A percentile compares a stretch with the other conserved stretches of the same genome.
Conservation (phyloP, 768 basidiomycete genomes). For the Leccinum obscurum region DNA sequence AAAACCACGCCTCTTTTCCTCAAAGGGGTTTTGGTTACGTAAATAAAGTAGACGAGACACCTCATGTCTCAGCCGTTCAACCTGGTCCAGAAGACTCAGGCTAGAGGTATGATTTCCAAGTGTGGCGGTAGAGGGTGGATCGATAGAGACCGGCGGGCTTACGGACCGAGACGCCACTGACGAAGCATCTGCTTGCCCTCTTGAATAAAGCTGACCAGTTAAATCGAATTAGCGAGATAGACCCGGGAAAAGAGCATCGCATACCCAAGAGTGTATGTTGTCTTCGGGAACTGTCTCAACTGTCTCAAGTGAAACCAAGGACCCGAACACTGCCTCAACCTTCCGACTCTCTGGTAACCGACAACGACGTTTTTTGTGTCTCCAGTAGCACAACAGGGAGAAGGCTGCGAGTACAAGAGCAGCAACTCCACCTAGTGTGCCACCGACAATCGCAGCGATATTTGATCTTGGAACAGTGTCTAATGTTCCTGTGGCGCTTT, state of each 20-base stretch:
- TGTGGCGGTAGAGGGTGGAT: neutral
- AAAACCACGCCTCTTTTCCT: neutral
- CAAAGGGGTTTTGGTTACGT: neutral
- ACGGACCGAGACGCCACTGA: neutral
- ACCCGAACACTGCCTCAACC: neutral
- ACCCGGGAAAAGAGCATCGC: neutral
- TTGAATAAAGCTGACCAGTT: neutral
- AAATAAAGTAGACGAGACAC: neutral
- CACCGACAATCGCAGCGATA: constrained; percentile 11
- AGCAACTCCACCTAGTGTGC: constrained; percentile 4
- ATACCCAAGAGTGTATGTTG: neutral
- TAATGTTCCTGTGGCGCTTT: neutral
- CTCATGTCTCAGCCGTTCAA: neutral
- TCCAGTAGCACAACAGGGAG: constrained; percentile 7
- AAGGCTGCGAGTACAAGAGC: neutral
- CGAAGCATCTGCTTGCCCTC: neutral
- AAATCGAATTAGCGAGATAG: neutral
- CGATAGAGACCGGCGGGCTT: neutral
- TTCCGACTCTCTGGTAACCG: neutral
- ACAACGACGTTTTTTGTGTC: neutral
- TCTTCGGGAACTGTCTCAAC: neutral
- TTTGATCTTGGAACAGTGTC: neutral
- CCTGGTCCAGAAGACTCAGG: neutral
- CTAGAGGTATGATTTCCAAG: neutral
- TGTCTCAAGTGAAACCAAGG: neutral